These are phyloP conservation scores for Raddia distichophylla DNA, from an alignment of 176 grass and related monocot genomes.

Conservation along the genomic window DNA sequence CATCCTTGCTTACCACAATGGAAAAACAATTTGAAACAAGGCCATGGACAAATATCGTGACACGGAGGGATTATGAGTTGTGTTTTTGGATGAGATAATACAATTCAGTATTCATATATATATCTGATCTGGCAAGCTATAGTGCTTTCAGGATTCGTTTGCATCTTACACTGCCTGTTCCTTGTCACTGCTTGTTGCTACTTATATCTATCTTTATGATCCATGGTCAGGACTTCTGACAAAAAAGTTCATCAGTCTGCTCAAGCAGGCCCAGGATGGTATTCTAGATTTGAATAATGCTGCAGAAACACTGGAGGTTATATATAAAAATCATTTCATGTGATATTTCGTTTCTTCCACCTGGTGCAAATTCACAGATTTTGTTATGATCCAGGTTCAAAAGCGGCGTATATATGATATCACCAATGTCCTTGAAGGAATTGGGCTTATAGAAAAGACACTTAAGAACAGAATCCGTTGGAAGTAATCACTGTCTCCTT, in stretches of 20 bases:
- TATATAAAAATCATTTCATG: constrained; percentile 25
- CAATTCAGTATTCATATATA: constrained; percentile 37
- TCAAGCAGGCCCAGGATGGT: constrained; percentile 88
- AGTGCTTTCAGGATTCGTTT: background rate
- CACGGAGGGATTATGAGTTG: background rate
- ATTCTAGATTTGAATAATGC: constrained; percentile 99
- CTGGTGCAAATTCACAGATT: constrained; percentile 16
- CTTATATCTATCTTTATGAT: constrained; percentile 42
- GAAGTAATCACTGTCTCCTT: constrained; percentile 70
- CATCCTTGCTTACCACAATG: too few relatives aligned
- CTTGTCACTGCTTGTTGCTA: constrained; percentile 30
- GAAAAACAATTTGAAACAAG: too few relatives aligned
- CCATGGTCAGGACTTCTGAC: constrained; percentile 80
- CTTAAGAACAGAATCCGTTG: constrained; percentile 96
- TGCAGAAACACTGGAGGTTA: constrained; percentile 93
- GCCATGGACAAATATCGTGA: too few relatives aligned
- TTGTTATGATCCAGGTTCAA: constrained; percentile 75
- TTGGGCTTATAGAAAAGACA: constrained; percentile 97
- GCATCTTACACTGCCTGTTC: constrained; percentile 28
- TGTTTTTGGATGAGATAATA: background rate
- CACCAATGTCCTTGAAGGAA: constrained; percentile 99
- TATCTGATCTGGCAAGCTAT: background rate
- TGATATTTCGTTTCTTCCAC: background rate
- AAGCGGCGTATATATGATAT: constrained; percentile 99
- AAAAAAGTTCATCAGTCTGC: constrained; percentile 94